Evolutionary conservation across 768 basidiomycete species (phyloP), one percentile per base, ranked within the genome.

Genomic region (Lepiota venenata): DNA sequence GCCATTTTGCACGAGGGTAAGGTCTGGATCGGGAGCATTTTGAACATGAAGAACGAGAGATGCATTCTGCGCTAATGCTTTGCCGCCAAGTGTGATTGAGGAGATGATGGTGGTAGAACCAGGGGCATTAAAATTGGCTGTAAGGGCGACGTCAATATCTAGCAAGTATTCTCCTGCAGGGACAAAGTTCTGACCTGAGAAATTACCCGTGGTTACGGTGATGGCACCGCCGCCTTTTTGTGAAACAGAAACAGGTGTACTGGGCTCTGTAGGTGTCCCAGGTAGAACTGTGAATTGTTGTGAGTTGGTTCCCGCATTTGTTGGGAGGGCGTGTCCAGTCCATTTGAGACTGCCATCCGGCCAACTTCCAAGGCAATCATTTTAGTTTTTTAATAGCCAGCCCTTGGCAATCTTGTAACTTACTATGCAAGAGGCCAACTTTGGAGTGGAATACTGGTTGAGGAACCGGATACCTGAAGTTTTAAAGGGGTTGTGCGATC

Each of bases 361-460:
- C 71, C 71, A 73, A 45, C 71, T 71, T 42, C 22, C 14, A 2
- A 15, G 53, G 35, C 44, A 61, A 14, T 44, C 11, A 42, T 12
- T 3, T 29, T 14, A 37, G 16, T 36, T 9, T 36, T 9, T 21
- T 16, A 2, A 11, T 15, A 37, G 47, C 18, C 15, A 9, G 16
- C 32, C 3, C 12, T 1, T 14, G 18, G 21, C 15, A 15, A 14
- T 18, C 10, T 2, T 2, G 14, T 2, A 40, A 63, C 69, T 45
- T 40, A 71, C 71, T 66, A 73, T 38, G 72, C 71, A 48, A 73
- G 55, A 2, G 71, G 71, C 72, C 72, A 73, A 15, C 64, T 71
- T 52, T 62, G 59, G 7, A 62, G 27, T 5, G 61, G 61, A 9
- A 60, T 14, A 18, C 50, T 36, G 3, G 46, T 36, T 5, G 53